These are phyloP conservation scores for Rutstroemia sp. DNA, from an alignment of 2,329 filamentous ascomycete species.

Conservation along the genomic window DNA sequence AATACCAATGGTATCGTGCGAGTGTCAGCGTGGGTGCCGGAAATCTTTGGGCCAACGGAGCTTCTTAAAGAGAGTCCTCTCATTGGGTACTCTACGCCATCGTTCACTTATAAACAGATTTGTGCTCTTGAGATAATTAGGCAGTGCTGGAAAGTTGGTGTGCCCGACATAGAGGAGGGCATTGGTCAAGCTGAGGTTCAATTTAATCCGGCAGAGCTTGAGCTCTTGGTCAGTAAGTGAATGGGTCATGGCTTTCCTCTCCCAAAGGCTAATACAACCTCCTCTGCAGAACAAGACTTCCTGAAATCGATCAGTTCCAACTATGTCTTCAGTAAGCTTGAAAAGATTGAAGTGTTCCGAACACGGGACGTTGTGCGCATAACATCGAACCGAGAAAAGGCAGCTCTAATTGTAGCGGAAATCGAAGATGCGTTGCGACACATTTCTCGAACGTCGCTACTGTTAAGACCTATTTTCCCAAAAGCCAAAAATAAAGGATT, in stretches of 20 bases:
- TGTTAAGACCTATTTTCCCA: constrained; percentile 15
- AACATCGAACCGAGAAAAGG: constrained; percentile 21
- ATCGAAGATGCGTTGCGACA: constrained; percentile 17
- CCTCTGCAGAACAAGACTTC: constrained; percentile 14
- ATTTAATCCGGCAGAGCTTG: constrained; percentile 20
- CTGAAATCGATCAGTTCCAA: constrained; percentile 20
- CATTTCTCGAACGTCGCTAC: constrained; percentile 15
- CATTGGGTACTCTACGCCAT: constrained; percentile 23
- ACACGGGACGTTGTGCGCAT: constrained; percentile 22
- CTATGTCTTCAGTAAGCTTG: constrained; percentile 15
- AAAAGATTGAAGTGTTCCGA: constrained; percentile 25
- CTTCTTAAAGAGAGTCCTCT: constrained; percentile 19
- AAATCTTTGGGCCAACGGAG: constrained; percentile 16
- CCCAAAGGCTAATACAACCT: constrained; percentile 3
- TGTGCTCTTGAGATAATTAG: constrained; percentile 22
- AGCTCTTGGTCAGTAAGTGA: constrained; percentile 25
- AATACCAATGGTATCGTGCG: constrained; percentile 9
- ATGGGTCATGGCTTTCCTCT: background rate
- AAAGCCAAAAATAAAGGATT: constrained; percentile 7
- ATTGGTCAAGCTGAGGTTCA: constrained; percentile 28
- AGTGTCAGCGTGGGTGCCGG: constrained; percentile 26
- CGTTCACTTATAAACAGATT: constrained; percentile 26
- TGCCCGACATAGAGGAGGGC: constrained; percentile 23
- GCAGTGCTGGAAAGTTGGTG: constrained; percentile 27
- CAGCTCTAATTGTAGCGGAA: constrained; percentile 17